phyloP scores from a whole-genome alignment of 2,329 filamentous ascomycete species.

The Mycosphaerella arachidis region DNA sequence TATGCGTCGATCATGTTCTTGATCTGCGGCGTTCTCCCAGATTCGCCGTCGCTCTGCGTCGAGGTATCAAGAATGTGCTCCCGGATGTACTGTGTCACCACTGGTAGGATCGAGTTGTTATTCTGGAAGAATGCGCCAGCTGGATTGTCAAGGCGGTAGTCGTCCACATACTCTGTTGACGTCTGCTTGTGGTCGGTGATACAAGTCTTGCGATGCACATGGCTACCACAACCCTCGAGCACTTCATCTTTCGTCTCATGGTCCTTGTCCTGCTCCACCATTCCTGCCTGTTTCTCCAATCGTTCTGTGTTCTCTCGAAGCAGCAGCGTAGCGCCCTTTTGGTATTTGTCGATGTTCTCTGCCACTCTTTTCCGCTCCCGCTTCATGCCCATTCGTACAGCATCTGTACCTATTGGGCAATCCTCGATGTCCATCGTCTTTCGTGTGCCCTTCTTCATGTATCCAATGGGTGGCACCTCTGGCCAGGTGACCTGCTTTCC shows the following conservation, averaged over 20 bases:
- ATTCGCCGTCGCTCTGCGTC: conserved; percentile 17
- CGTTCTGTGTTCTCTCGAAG: conserved; percentile 80
- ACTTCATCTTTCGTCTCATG: conserved; percentile 41
- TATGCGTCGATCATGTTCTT: conserved; percentile 95
- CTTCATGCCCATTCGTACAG: conserved; percentile 73
- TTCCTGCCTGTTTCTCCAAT: conserved; percentile 45
- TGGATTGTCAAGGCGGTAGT: conserved; percentile 82
- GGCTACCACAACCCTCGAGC: conserved; percentile 53
- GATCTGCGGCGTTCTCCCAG: conserved; percentile 45
- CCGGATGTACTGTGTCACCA: conserved; percentile 83
- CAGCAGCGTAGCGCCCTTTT: conserved; percentile 79
- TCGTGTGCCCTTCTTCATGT: conserved; percentile 78
- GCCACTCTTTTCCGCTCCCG: conserved; percentile 73
- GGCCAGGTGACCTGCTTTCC: conserved; percentile 55
- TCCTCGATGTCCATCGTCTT: conserved; percentile 91
- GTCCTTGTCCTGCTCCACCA: conserved; percentile 33
- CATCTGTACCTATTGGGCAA: conserved; percentile 88
- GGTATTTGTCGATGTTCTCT: conserved; percentile 65
- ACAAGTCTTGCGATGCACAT: conserved; percentile 79
- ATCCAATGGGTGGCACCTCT: conserved; percentile 75
- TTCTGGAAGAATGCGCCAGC: conserved; percentile 98
- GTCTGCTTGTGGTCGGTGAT: conserved; percentile 79
- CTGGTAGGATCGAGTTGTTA: conserved; percentile 93
- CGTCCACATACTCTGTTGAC: conserved; percentile 81
- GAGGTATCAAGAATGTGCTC: conserved; percentile 58